Conservation (phyloP, 345 rosid species). For the Syzygium grande region DNA sequence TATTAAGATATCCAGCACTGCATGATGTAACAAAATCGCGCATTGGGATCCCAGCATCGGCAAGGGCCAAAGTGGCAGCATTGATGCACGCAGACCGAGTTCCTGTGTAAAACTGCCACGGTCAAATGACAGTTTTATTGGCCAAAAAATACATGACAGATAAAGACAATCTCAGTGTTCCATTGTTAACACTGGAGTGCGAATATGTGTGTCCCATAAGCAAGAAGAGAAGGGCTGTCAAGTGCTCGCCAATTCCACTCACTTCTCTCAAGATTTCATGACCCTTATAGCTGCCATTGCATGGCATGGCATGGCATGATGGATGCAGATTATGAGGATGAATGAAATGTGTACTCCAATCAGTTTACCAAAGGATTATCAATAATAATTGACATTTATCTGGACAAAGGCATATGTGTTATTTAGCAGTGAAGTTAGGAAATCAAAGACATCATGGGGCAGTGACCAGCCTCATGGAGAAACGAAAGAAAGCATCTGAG, state of each 20-base stretch:
- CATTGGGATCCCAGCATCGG: slow-evolving; percentile 99
- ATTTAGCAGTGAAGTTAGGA: not conserved
- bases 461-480: not conserved
- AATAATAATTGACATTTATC: not conserved
- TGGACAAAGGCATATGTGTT: not conserved
- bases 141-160: not conserved
- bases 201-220: not conserved
- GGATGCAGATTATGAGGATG: not conserved
- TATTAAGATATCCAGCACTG: slow-evolving; percentile 89
- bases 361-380: not conserved
- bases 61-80: slow-evolving; percentile 94
- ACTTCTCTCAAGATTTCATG: not conserved
- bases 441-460: not conserved
- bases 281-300: not conserved
- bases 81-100: slow-evolving; percentile 96
- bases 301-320: not conserved
- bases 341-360: not conserved
- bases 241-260: not conserved
- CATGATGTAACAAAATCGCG: slow-evolving; percentile 87
- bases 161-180: not conserved
- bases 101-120: slow-evolving; percentile 24
- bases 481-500: not conserved
- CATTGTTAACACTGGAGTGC: not conserved
- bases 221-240: not conserved
- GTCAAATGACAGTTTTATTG: not conserved